These are phyloP conservation scores for Juncus effusus DNA, from an alignment of 176 grass and related monocot genomes.

Conservation along the genomic window DNA sequence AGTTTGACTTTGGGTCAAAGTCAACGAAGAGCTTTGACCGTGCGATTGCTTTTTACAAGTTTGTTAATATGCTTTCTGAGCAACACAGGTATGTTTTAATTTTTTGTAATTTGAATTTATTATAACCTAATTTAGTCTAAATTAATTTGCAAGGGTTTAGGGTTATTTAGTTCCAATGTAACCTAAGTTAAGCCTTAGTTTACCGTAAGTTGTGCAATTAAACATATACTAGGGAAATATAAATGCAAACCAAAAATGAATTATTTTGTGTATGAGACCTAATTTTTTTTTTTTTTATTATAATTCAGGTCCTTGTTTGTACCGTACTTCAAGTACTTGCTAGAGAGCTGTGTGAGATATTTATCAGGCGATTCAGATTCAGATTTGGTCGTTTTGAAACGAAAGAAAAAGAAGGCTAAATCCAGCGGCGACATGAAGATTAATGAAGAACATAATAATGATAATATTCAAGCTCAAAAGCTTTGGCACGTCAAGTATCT, in stretches of 20 bases:
- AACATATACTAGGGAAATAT: too few relatives aligned
- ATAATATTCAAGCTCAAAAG: slow-evolving; percentile 41
- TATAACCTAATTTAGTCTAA: too few relatives aligned
- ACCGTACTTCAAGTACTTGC: slow-evolving; percentile 95
- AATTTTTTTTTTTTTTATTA: slow-evolving; percentile 20
- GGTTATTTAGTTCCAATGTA: too few relatives aligned
- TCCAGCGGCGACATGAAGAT: slow-evolving; percentile 25
- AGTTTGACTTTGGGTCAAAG: slow-evolving; percentile 45
- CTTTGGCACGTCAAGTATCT: slow-evolving; percentile 75
- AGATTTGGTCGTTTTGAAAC: slow-evolving; percentile 34
- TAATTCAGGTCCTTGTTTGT: slow-evolving; percentile 68
- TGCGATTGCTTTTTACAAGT: slow-evolving; percentile 72
- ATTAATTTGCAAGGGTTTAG: too few relatives aligned
- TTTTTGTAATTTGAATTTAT: neutral
- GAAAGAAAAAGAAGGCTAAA: slow-evolving; percentile 79
- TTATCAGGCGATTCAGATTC: slow-evolving; percentile 40
- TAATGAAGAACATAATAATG: slow-evolving; percentile 26
- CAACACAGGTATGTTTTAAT: slow-evolving; percentile 58
- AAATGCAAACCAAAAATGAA: too few relatives aligned
- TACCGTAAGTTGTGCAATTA: too few relatives aligned
- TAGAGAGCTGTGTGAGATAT: slow-evolving; percentile 60
- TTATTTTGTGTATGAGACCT: neutral
- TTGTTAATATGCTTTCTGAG: slow-evolving; percentile 69
- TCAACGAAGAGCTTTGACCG: slow-evolving; percentile 60
- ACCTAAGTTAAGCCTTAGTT: too few relatives aligned